Base-by-base conservation (phyloP, 1,284 basidiomycete species). In the Rhodofomes roseus region DNA sequence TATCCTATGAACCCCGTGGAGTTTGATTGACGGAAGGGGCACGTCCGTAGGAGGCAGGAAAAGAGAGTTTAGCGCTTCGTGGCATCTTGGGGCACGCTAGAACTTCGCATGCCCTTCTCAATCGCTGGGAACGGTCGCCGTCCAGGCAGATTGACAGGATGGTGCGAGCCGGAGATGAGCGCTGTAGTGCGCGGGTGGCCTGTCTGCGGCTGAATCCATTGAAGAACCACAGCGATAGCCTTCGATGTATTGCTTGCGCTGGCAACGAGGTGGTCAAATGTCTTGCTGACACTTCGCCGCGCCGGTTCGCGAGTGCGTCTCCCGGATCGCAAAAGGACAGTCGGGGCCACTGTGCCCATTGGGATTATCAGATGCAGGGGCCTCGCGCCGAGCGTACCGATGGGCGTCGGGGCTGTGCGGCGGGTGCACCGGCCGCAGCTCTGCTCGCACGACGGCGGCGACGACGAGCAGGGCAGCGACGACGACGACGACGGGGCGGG, bases 211-310 rank as follows among this genome's bases (percentile, higher is more conserved):
- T 39, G 22, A 48, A 14, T 54, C 20, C 54, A 55, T 56, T 20
- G 54, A 48, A 31, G 31, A 44, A 25, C 18, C 31, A n/a, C 12
- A 39, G n/a, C 43, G 27, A 29, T 36, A 22, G 53, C n/a, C 58
- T 59, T 55, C 58, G 22, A 46, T 59, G 54, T 41, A 52, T 59
- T 48, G 50, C 39, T 25, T 54, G 55, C 34, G 55, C 39, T 46
- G 34, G 50, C 46, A 60, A 60, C 59, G 59, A 60, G 59, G 59
- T 31, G 59, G 59, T 56, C 55, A 60, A 55, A 20, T 60, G 53
- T 34, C 43, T 43, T 18, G 29, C 50, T 36, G 37, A 29, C 40
- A 25, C 48, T 51, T 25, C 48, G 44, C 57, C 52, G 57, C 57
- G 29, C 37, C 52, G 43, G 20, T 54, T 58, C 39, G 58, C 41